Conservation (phyloP, 495 filamentous ascomycete genomes). For the Thermothielavioides terrestris region DNA sequence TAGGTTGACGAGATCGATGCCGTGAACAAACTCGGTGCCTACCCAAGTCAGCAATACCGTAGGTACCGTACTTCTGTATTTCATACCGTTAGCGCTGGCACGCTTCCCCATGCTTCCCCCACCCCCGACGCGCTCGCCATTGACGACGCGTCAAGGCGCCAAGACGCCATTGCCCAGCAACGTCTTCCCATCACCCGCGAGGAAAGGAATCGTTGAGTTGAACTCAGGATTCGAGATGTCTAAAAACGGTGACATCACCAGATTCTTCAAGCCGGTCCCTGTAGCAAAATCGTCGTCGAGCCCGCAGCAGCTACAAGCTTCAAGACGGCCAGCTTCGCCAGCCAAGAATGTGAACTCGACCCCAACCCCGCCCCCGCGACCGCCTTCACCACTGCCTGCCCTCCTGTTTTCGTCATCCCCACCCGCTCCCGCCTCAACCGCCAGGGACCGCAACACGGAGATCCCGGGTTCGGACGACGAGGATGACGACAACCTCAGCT, state of each 20-base stretch:
- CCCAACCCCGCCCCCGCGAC: constrained; percentile 10
- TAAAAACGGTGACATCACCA: constrained; percentile 15
- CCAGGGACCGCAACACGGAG: constrained; percentile 33
- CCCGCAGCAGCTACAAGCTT: background rate
- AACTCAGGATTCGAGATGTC: background rate
- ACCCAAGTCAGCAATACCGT: too few species aligned
- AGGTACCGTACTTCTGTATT: too few species aligned
- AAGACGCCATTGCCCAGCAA: background rate
- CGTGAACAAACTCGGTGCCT: too few species aligned
- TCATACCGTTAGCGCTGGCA: too few species aligned
- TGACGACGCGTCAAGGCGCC: background rate
- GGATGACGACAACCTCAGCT: constrained; percentile 10
- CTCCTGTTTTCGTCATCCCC: constrained; percentile 26
- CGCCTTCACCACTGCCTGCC: constrained; percentile 6
- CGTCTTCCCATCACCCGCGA: background rate
- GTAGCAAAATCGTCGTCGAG: constrained; percentile 3
- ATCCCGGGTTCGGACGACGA: constrained; percentile 46
- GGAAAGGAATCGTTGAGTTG: background rate
- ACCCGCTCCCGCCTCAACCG: constrained; percentile 15
- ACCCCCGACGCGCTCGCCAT: background rate
- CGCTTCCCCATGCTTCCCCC: too few species aligned
- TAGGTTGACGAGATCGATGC: too few species aligned
- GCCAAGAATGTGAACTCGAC: constrained; percentile 8
- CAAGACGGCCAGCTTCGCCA: constrained; percentile 8
- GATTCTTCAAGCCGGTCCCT: constrained; percentile 22